Base-by-base conservation (phyloP, 148 eudicot species). In the Pharnaceum exiguum region DNA sequence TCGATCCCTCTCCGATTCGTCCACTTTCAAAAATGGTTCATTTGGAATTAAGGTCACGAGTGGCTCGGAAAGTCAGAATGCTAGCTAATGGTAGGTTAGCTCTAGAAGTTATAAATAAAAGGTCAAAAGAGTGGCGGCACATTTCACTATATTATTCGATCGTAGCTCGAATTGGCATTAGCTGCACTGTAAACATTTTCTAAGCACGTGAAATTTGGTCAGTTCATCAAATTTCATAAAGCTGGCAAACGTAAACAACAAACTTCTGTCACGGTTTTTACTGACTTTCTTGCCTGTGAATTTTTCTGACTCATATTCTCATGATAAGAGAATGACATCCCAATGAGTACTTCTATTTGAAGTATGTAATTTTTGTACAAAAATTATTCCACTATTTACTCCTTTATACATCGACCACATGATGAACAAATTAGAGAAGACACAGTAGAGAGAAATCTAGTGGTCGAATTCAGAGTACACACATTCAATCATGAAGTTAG, bases 11-110 rank as follows among this genome's bases (percentile, higher is more conserved):
- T n/a, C n/a, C n/a, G n/a, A n/a, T n/a, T n/a, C n/a, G n/a, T n/a
- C n/a, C n/a, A n/a, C n/a, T n/a, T n/a, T n/a, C n/a, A n/a, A n/a
- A n/a, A n/a, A n/a, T n/a, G n/a, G n/a, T n/a, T n/a, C n/a, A n/a
- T n/a, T n/a, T n/a, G n/a, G n/a, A n/a, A n/a, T n/a, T n/a, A 59
- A 25, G 53, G 30, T 64, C 68, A 64, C 60, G 60, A 64, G 68
- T 51, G 67, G 47, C 7, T 49, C 1, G 1, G n/a, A 26, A 12
- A 19, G 9, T 7, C 21, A 61, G 8, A 39, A 26, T 32, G 44
- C 22, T 0, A 50, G 44, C 22, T 0, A 50, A 39, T 63, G 67
- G 60, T 22, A 31, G 7, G 43, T 48, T 13, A 17, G 24, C 60
- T 19, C 10, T 31, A 23, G 44, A 45, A 33, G 55, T 27, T 35